Evolutionary conservation across 768 basidiomycete genomes (phyloP).

Genomic region (Mycena pura): DNA sequence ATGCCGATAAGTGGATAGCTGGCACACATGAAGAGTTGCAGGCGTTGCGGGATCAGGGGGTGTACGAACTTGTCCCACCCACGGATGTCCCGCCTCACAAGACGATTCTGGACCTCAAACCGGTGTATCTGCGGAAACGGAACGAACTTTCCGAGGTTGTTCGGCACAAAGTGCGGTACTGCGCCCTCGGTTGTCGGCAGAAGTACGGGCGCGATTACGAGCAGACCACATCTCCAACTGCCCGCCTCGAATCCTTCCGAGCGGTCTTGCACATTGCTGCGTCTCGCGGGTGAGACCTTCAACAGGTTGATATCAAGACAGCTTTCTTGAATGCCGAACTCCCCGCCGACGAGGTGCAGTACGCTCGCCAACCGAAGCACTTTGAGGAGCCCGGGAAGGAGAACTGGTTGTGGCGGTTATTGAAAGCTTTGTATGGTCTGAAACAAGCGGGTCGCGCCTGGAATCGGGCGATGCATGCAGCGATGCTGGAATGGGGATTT

Average conservation of each 20-base stretch:
- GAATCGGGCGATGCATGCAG: constrained; percentile 29
- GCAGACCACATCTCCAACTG: constrained; percentile 35
- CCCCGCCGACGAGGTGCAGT: constrained; percentile 36
- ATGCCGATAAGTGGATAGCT: constrained; percentile 22
- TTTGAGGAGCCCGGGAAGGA: constrained; percentile 26
- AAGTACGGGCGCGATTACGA: constrained; percentile 32
- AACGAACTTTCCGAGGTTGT: constrained; percentile 32
- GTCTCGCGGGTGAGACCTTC: constrained; percentile 30
- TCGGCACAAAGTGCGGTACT: constrained; percentile 42
- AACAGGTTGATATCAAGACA: constrained; percentile 41
- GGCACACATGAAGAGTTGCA: constrained; percentile 33
- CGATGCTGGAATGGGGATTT: constrained; percentile 31
- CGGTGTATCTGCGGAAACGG: constrained; percentile 37
- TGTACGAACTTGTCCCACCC: constrained; percentile 34
- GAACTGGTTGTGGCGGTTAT: constrained; percentile 24
- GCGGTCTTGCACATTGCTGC: constrained; percentile 37
- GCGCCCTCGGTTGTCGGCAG: constrained; percentile 41
- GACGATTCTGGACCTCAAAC: constrained; percentile 40
- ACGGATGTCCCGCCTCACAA: constrained; percentile 19
- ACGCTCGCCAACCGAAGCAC: constrained; percentile 44
- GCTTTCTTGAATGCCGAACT: constrained; percentile 33
- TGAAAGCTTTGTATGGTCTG: constrained; percentile 33
- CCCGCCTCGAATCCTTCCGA: constrained; percentile 31
- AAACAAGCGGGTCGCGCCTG: constrained; percentile 36
- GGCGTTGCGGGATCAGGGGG: constrained; percentile 33